Base-by-base conservation (phyloP, 1,284 basidiomycete genomes). In the Ustilago curta region DNA sequence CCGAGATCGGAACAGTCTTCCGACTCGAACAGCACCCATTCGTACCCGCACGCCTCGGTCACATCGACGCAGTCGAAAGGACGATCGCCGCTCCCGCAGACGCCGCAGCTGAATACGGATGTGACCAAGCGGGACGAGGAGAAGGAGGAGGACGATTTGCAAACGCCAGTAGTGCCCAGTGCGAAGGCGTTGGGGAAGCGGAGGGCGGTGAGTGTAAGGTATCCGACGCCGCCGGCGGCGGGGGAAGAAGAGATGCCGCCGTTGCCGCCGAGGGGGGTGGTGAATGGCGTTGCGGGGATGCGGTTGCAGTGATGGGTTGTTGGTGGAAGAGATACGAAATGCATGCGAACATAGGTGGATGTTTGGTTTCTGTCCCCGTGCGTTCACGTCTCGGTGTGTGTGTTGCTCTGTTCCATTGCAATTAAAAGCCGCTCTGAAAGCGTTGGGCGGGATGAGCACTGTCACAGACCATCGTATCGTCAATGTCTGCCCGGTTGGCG, bases 351-450 rank as follows among this genome's bases (percentile, higher is more conserved):
- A n/a, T n/a, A n/a, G n/a, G n/a, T n/a, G n/a, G n/a, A n/a, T n/a
- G n/a, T n/a, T n/a, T n/a, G n/a, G n/a, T n/a, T n/a, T n/a, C n/a
- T n/a, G n/a, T n/a, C n/a, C n/a, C n/a, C n/a, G n/a, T n/a, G n/a
- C n/a, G n/a, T n/a, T n/a, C n/a, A n/a, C n/a, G n/a, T n/a, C n/a
- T n/a, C n/a, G n/a, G n/a, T n/a, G n/a, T n/a, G 23, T 40, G 37
- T 52, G 39, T 52, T 7, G 21, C 8, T 39, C 32, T 23, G 61
- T n/a, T n/a, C 31, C 23, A 52, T 37, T n/a, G n/a, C 16, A 16
- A 4, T 12, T 37, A 6, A 11, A 37, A 16, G 6, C 56, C 73
- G 4, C 86, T 86, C 86, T 32, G 93, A 94, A 91, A 91, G 94
- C 83, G 95, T 91, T n/a, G n/a, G n/a, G n/a, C n/a, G n/a, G n/a